A percentile compares a stretch with the other conserved stretches of the same genome.
Conservation (phyloP, 1,139 yeast genomes). For the Blastobotrys petasosporus region DNA sequence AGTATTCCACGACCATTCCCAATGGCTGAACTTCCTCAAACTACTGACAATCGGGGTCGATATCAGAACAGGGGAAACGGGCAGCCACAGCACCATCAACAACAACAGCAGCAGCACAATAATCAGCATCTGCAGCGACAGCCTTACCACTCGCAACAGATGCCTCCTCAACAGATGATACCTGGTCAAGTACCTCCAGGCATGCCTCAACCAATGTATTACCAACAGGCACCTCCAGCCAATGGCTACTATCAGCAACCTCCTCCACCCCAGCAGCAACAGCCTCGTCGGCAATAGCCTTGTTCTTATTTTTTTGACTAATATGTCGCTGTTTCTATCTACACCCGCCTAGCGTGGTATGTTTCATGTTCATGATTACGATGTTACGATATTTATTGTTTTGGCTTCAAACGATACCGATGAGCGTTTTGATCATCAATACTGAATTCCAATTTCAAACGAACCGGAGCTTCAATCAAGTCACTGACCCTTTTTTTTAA, state of each 20-base stretch:
- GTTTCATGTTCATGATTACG: conserved; percentile 1
- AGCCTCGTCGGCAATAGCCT: conserved; percentile 3
- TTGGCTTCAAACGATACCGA: conserved; percentile 6
- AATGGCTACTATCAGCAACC: conserved; percentile 15
- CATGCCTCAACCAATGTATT: conserved; percentile 12
- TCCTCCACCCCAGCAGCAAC: conserved; percentile 16
- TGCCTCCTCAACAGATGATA: conserved; percentile 13
- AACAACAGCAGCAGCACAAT: conserved; percentile 23
- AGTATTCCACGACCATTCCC: conserved; percentile 86
- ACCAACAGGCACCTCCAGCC: conserved; percentile 2
- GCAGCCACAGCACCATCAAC: conserved; percentile 20
- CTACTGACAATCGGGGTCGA: conserved; percentile 25
- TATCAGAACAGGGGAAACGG: conserved; percentile 17
- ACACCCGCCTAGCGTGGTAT: neutral
- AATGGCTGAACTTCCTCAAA: conserved; percentile 55
- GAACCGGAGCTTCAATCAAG: neutral
- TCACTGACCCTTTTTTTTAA: conserved; percentile 7
- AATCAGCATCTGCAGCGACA: conserved; percentile 20
- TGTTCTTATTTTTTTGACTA: neutral
- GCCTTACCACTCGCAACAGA: conserved; percentile 13
- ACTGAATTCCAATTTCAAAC: neutral
- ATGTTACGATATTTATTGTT: conserved; percentile 6
- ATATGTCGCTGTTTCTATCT: neutral
- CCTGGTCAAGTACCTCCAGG: conserved; percentile 14
- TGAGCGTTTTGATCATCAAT: conserved; percentile 3